Percentiles rank a stretch among this genome's conserved stretches.
phyloP scores from a whole-genome alignment of 805 yeast genomes.

The Hanseniaspora clermontiae region DNA sequence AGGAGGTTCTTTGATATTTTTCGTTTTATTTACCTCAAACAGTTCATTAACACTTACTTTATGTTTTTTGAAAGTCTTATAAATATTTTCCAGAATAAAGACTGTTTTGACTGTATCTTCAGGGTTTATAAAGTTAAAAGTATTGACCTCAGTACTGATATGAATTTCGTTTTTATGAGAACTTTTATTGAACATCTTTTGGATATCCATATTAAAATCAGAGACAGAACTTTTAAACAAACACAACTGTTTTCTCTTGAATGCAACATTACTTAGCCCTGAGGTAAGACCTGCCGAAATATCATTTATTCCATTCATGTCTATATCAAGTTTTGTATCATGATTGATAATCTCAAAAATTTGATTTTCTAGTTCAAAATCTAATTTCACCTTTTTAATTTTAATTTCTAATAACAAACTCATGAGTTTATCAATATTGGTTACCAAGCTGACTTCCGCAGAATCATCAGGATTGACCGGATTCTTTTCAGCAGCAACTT shows the following conservation, averaged over 20 bases:
- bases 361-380: conserved; percentile 4
- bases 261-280: not conserved
- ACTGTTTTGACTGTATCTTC: conserved; percentile 8
- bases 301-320: not conserved
- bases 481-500: not conserved
- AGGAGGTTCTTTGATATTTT: not conserved
- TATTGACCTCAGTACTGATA: not conserved
- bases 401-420: not conserved
- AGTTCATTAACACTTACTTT: not conserved
- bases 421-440: not conserved
- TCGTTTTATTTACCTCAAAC: not conserved
- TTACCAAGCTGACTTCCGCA: not conserved
- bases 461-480: not conserved
- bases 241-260: not conserved
- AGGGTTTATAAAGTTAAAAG: not conserved
- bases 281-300: not conserved
- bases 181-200: not conserved
- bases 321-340: not conserved
- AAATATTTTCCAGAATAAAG: not conserved
- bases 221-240: conserved; percentile 2
- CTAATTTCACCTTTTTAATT: not conserved
- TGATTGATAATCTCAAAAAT: conserved; percentile 7
- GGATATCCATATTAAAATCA: not conserved
- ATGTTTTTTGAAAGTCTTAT: not conserved
- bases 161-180: not conserved